Conservation (phyloP, 2,329 filamentous ascomycete species). For the Hypomyces perniciosus region DNA sequence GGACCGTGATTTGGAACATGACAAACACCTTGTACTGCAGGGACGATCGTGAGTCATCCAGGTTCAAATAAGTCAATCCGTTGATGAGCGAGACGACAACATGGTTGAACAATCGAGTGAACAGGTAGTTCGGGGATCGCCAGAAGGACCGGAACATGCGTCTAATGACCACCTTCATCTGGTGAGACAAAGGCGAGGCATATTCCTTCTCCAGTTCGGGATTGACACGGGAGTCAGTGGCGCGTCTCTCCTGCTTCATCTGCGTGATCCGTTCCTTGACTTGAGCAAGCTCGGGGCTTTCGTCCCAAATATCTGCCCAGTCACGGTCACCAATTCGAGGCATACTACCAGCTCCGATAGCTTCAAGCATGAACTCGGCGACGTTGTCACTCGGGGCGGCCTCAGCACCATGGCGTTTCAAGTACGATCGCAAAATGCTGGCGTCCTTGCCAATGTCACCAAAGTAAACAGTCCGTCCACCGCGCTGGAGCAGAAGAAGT, state of each 20-base stretch:
- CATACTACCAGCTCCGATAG: slow-evolving; percentile 68
- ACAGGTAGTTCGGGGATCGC: slow-evolving; percentile 83
- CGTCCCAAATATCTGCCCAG: slow-evolving; percentile 75
- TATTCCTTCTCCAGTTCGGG: slow-evolving; percentile 64
- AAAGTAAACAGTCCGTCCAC: slow-evolving; percentile 79
- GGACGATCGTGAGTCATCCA: slow-evolving; percentile 68
- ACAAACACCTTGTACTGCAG: slow-evolving; percentile 84
- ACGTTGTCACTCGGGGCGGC: slow-evolving; percentile 51
- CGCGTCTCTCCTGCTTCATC: slow-evolving; percentile 56
- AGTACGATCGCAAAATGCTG: slow-evolving; percentile 58
- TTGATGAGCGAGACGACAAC: slow-evolving; percentile 71
- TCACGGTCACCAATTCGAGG: slow-evolving; percentile 68
- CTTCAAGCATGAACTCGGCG: slow-evolving; percentile 80
- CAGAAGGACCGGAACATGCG: slow-evolving; percentile 76
- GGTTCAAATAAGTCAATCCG: slow-evolving; percentile 71
- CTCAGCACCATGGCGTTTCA: slow-evolving; percentile 54
- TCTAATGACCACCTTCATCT: slow-evolving; percentile 67
- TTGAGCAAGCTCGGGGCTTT: slow-evolving; percentile 62
- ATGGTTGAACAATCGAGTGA: slow-evolving; percentile 82
- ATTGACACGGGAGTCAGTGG: slow-evolving; percentile 38
- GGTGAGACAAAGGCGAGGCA: slow-evolving; percentile 72
- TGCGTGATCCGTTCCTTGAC: slow-evolving; percentile 60
- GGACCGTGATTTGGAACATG: slow-evolving; percentile 82
- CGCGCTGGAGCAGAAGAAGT: slow-evolving; percentile 69
- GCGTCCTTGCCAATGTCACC: slow-evolving; percentile 77